phyloP scores from a whole-genome alignment of 2,329 filamentous ascomycete genomes.

The Aspergillus spinulosporus region DNA sequence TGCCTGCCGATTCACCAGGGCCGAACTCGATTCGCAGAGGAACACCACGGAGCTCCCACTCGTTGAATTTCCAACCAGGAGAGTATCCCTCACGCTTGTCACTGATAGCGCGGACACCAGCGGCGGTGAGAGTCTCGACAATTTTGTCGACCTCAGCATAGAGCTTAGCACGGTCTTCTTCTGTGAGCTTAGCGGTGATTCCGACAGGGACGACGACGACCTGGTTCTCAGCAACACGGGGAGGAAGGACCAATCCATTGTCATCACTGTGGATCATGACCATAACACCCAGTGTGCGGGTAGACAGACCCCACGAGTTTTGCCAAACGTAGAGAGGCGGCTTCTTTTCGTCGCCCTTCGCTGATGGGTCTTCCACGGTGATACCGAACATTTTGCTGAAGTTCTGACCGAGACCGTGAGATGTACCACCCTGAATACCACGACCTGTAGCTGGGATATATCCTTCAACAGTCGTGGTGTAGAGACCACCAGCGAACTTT shows the following conservation, averaged over 20 bases:
- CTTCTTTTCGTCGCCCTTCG: constrained; percentile 70
- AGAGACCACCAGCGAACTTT: constrained; percentile 95
- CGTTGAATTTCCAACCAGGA: constrained; percentile 97
- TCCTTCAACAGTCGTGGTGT: constrained; percentile 94
- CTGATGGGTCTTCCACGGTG: constrained; percentile 84
- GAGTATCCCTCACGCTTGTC: constrained; percentile 89
- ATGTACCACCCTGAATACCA: constrained; percentile 94
- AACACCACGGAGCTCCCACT: constrained; percentile 96
- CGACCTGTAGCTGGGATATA: constrained; percentile 95
- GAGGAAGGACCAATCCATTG: constrained; percentile 90
- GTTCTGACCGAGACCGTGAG: constrained; percentile 93
- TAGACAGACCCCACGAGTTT: constrained; percentile 98
- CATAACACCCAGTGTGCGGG: constrained; percentile 97
- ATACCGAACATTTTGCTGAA: constrained; percentile 99
- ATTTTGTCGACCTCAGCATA: constrained; percentile 74
- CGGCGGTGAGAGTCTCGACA: constrained; percentile 66
- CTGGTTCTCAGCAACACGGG: constrained; percentile 83
- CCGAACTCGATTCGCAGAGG: constrained; percentile 94
- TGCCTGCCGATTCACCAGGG: constrained; percentile 85
- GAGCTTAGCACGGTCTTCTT: constrained; percentile 75
- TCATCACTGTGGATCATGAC: constrained; percentile 97
- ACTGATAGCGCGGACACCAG: constrained; percentile 73
- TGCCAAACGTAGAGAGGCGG: constrained; percentile 89
- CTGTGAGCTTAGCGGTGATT: constrained; percentile 80
- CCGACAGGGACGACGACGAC: constrained; percentile 88